Evolutionary conservation across 345 rosid species (phyloP), one percentile per base, ranked within the genome.

Genomic region (Balakata baccata): DNA sequence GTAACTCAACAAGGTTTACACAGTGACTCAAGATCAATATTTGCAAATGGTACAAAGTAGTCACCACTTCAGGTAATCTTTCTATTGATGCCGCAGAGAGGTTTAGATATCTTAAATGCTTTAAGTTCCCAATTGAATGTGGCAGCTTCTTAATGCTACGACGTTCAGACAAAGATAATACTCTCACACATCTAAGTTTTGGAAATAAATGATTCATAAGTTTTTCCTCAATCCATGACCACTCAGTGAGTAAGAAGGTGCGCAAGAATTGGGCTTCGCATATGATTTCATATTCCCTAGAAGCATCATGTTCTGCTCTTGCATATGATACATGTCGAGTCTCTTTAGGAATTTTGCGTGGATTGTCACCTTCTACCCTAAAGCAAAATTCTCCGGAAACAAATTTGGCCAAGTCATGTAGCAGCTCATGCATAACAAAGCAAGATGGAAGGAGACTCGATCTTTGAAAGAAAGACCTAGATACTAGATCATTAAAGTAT

Each of bases 371-470:
- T 47, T 74, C 84, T 57, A 73, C 57, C 60, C 80, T 81, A 70
- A 74, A 68, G 62, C 83, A 76, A 64, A 51, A 63, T 6, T 72
- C 74, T 29, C 74, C 74, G 4, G 66, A 76, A 11, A 81, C 81
- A 79, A 59, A 81, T 38, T 83, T 77, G 70, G 86, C 74, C 17
- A 85, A 71, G 70, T 85, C 88, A 46, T 25, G 74, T 50, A 83
- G 23, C 54, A 78, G 79, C 23, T 85, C 85, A 68, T 82, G 87
- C 87, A 80, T 85, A 2, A 76, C 51, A 25, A 79, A 82, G 16
- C 11, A 23, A 3, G 29, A 6, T 1, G 52, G 17, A 0, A 18
- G 37, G 9, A 25, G 7, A 17, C 12, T 53, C 16, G 63, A 69
- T 39, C 54, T 18, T 43, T 69, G 63, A 38, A 69, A 20, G 37